Evolutionary conservation across 164 flowering plant species (phyloP).

Genomic region (Warburgia ugandensis): DNA sequence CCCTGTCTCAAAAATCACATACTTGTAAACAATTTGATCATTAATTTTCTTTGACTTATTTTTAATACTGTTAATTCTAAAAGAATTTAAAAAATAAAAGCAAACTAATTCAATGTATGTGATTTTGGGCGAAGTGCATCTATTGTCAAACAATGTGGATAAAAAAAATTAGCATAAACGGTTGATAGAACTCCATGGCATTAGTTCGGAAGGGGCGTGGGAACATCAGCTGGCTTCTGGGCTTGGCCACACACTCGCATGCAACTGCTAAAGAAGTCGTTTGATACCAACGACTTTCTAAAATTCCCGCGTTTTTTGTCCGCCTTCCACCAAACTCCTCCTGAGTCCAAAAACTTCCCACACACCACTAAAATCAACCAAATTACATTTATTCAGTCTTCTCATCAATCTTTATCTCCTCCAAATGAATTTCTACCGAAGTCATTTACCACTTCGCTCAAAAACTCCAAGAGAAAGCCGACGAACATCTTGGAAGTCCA

Average conservation of each 20-base stretch:
- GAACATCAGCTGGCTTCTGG: no score
- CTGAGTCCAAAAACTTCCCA: background rate
- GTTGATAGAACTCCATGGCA: background rate
- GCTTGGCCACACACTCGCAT: conserved; percentile 1
- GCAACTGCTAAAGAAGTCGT: conserved; percentile 3
- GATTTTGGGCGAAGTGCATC: no score
- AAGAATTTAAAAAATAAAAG: background rate
- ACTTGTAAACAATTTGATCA: no score
- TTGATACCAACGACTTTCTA: conserved; percentile 1
- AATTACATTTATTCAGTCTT: background rate
- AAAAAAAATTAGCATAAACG: background rate
- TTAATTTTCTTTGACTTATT: no score
- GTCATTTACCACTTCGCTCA: background rate
- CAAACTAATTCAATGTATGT: no score
- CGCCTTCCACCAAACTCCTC: background rate
- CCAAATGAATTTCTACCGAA: background rate
- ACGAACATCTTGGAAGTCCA: background rate
- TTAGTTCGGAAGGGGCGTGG: no score
- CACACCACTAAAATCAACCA: background rate
- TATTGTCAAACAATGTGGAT: background rate
- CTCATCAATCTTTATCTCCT: background rate
- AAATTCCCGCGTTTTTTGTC: conserved; percentile 11
- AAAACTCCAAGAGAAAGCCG: background rate
- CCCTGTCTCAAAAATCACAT: no score
- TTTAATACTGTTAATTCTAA: no score